A percentile compares a stretch with the other conserved stretches of the same genome.
phyloP scores from a whole-genome alignment of 1,284 basidiomycete species.

The Ceratobasidium papillatum region DNA sequence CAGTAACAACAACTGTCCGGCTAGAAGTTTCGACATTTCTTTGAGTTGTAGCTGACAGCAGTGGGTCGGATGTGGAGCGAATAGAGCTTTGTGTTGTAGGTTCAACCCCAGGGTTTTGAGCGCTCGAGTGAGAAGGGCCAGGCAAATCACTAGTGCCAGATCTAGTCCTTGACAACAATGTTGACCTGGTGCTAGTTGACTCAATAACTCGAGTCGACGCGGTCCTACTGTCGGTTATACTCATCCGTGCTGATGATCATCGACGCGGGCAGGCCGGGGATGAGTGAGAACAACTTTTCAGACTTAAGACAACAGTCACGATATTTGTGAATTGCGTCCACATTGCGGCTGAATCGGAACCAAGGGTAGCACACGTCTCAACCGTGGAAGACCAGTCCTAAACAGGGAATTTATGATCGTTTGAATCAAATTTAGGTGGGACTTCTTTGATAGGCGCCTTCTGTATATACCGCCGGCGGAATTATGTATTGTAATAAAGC shows the following conservation, averaged over 20 bases:
- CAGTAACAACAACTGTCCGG: not conserved
- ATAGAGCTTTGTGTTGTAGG: not conserved
- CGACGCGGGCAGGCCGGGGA: slow-evolving; percentile 5
- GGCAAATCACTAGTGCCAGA: not conserved
- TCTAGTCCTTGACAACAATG: not conserved
- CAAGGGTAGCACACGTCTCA: not conserved
- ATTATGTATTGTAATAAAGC: too few relatives aligned
- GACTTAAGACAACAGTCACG: not conserved
- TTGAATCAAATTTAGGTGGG: too few relatives aligned
- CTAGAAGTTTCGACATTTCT: not conserved
- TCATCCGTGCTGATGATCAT: not conserved
- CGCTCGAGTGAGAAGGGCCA: not conserved
- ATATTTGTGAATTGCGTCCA: not conserved
- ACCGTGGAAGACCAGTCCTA: not conserved
- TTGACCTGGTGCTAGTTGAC: not conserved
- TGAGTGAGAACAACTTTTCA: not conserved
- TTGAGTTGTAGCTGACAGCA: not conserved
- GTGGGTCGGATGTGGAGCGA: slow-evolving; percentile 7
- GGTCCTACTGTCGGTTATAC: not conserved
- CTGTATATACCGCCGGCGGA: too few relatives aligned
- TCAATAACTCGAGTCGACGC: not conserved
- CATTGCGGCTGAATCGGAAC: not conserved
- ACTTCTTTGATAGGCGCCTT: too few relatives aligned
- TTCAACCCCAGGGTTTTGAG: slow-evolving; percentile 2
- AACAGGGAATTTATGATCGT: not conserved